These are phyloP conservation scores for Lentinula lateritia DNA, from an alignment of 768 basidiomycete species.

Conservation along the genomic window DNA sequence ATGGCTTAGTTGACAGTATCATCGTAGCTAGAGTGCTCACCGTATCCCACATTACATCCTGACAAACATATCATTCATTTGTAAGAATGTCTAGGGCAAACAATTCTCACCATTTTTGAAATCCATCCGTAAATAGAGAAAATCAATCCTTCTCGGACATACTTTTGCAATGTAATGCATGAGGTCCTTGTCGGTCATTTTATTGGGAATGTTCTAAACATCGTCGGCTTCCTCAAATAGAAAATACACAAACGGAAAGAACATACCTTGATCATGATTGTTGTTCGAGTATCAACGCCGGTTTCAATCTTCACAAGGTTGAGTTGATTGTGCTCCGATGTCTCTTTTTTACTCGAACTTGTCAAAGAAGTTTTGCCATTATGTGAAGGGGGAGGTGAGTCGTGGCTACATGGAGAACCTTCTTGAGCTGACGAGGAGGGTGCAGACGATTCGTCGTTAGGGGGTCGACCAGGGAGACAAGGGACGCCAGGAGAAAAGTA, in stretches of 20 bases:
- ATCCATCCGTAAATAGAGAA: conserved; percentile 85
- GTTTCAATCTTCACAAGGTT: conserved; percentile 69
- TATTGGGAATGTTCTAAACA: conserved; percentile 74
- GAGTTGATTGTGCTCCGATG: conserved; percentile 48
- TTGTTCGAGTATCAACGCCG: conserved; percentile 76
- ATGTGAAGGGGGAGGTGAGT: not conserved
- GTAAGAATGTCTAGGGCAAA: not conserved
- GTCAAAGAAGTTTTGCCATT: not conserved
- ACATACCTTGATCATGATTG: conserved; percentile 70
- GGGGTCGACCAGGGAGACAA: not conserved
- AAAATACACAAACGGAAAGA: not conserved
- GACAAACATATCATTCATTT: not conserved
- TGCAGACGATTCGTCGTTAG: not conserved
- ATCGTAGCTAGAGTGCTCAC: not conserved
- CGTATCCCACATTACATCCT: conserved; percentile 67
- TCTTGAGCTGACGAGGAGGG: not conserved
- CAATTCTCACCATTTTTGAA: conserved; percentile 63
- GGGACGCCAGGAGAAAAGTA: not conserved
- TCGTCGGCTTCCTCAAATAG: too few species aligned
- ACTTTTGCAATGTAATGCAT: conserved; percentile 63
- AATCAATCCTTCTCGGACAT: conserved; percentile 75
- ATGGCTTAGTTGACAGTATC: not conserved
- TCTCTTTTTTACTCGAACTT: not conserved
- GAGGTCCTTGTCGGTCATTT: conserved; percentile 76
- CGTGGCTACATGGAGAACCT: not conserved